Percentiles rank a stretch among this genome's conserved stretches.
These are phyloP conservation scores for Clathrospora elynae DNA, from an alignment of 2,329 filamentous ascomycete species.

Conservation along the genomic window DNA sequence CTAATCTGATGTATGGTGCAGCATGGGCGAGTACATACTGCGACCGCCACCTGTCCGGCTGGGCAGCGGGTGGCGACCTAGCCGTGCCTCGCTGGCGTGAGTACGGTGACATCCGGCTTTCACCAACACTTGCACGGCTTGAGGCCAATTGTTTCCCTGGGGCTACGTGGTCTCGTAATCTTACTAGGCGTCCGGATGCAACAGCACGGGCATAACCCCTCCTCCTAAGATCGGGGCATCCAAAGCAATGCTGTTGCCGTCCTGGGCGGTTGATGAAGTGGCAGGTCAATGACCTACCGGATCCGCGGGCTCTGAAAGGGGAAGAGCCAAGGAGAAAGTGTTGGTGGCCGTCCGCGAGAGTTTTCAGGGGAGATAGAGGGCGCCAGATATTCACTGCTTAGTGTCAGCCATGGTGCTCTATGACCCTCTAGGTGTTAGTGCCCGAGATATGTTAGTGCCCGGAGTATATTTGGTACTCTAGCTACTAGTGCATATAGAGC, in stretches of 20 bases:
- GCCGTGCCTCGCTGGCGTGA: constrained; percentile 9
- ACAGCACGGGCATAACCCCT: constrained; percentile 3
- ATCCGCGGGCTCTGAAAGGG: not conserved
- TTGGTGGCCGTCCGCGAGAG: not conserved
- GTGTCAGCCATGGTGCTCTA: too few species aligned
- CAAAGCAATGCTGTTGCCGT: not conserved
- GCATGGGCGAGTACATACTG: constrained; percentile 4
- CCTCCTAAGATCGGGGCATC: too few species aligned
- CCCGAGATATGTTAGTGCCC: too few species aligned
- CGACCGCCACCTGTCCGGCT: not conserved
- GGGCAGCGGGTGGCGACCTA: constrained; percentile 1
- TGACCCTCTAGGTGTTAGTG: too few species aligned
- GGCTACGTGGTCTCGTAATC: constrained; percentile 4
- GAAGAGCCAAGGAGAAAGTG: not conserved
- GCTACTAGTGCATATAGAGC: too few species aligned
- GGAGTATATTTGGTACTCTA: too few species aligned
- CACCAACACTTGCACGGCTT: constrained; percentile 4
- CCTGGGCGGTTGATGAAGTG: constrained; percentile 1
- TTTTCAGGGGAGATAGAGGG: constrained; percentile 2
- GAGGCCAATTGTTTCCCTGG: constrained; percentile 9
- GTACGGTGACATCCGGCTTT: constrained; percentile 1
- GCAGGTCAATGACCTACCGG: not conserved
- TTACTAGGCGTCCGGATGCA: constrained; percentile 3
- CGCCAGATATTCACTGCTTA: not conserved
- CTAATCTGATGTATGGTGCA: constrained; percentile 8